These are phyloP conservation scores for Citrullus amarus DNA, from an alignment of 306 rosid genomes.

Conservation along the genomic window DNA sequence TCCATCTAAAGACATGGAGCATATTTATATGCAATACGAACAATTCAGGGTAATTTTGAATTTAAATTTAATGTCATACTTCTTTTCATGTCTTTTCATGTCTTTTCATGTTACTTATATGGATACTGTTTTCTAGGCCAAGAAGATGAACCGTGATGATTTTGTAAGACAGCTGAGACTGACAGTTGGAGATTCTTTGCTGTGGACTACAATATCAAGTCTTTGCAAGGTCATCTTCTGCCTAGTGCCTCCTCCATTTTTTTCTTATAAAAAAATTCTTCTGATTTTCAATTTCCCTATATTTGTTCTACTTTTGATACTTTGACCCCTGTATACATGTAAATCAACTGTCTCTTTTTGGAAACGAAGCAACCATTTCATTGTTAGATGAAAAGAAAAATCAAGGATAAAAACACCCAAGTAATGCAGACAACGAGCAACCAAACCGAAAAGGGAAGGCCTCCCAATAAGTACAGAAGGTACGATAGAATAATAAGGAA, in stretches of 20 bases:
- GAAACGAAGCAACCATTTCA: not conserved
- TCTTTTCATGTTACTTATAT: conserved; percentile 1
- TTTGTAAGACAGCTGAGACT: conserved; percentile 59
- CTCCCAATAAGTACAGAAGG: not conserved
- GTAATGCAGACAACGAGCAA: not conserved
- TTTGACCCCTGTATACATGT: not conserved
- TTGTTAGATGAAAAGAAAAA: not conserved
- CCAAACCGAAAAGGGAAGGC: not conserved
- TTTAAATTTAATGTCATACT: not conserved
- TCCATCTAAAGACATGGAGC: conserved; percentile 31
- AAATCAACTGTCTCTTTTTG: not conserved
- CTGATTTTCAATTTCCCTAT: not conserved
- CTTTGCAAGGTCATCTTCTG: conserved; percentile 42
- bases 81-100: not conserved
- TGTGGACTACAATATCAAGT: conserved; percentile 45
- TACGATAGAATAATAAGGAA: not conserved
- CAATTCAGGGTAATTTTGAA: conserved; percentile 39
- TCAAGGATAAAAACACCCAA: not conserved
- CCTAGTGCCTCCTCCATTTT: not conserved
- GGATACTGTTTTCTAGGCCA: conserved; percentile 32
- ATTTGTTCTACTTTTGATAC: not conserved
- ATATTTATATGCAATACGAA: conserved; percentile 31
- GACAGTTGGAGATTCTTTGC: conserved; percentile 58
- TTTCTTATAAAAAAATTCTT: not conserved
- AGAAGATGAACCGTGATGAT: conserved; percentile 51